Percentiles rank a stretch among this genome's conserved stretches.
phyloP scores from a whole-genome alignment of 1,284 basidiomycete genomes.

The Cutaneotrichosporon mucoides region DNA sequence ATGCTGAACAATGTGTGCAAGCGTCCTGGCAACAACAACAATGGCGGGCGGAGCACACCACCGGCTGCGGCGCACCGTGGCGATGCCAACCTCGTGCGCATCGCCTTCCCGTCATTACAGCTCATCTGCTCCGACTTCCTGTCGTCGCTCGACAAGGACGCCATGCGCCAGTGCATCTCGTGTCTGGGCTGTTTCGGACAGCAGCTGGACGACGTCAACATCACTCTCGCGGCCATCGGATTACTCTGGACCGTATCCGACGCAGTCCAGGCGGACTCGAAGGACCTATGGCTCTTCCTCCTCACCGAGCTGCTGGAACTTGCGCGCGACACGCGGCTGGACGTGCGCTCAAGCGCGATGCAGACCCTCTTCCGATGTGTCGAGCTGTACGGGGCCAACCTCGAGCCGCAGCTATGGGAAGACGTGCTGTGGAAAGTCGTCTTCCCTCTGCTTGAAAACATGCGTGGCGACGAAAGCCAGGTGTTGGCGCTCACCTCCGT shows the following conservation, averaged over 20 bases:
- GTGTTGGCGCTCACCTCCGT: constrained; percentile 79
- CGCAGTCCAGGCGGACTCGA: constrained; percentile 76
- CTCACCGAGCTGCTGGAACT: constrained; percentile 76
- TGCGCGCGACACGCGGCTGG: constrained; percentile 73
- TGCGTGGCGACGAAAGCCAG: constrained; percentile 77
- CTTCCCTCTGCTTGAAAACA: constrained; percentile 76
- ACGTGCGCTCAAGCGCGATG: constrained; percentile 88
- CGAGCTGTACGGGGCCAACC: constrained; percentile 81
- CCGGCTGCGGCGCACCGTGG: constrained; percentile 20
- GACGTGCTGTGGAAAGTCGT: constrained; percentile 82
- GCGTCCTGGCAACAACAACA: not conserved
- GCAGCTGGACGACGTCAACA: constrained; percentile 85
- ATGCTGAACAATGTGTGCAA: constrained; percentile 77
- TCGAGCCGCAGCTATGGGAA: constrained; percentile 78
- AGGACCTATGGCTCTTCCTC: constrained; percentile 85
- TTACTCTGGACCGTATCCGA: constrained; percentile 91
- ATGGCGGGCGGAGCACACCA: not conserved
- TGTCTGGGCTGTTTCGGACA: constrained; percentile 86
- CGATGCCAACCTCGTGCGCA: constrained; percentile 51
- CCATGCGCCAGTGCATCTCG: constrained; percentile 80
- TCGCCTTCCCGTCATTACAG: constrained; percentile 89
- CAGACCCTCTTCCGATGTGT: constrained; percentile 92
- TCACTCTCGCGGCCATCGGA: constrained; percentile 86
- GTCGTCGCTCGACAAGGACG: constrained; percentile 69
- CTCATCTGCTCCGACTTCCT: constrained; percentile 87